phyloP scores from a whole-genome alignment of 2,329 filamentous ascomycete species.

The Ophiostoma piceae region DNA sequence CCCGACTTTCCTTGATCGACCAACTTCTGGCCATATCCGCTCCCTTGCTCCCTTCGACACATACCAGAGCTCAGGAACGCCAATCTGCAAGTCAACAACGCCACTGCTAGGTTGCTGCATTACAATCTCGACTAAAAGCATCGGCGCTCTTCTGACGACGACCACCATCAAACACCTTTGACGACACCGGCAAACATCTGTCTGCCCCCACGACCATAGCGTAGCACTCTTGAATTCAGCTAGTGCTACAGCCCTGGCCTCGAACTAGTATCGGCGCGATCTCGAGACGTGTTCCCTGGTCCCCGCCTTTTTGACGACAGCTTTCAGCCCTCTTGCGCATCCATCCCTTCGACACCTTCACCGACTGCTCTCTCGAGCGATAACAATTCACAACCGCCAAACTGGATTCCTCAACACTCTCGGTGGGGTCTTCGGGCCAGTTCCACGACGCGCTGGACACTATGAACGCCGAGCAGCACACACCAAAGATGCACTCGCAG shows the following conservation, averaged over 20 bases:
- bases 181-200: background rate
- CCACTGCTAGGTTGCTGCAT: background rate
- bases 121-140: background rate
- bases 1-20: conserved; percentile 6
- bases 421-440: conserved; percentile 47
- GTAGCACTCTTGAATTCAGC: background rate
- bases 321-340: background rate
- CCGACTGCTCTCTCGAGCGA: background rate
- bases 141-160: background rate
- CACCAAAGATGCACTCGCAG: conserved; percentile 18
- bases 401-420: conserved; percentile 50
- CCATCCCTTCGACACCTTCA: background rate
- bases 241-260: background rate
- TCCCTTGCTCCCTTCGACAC: conserved; percentile 1
- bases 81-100: background rate
- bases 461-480: conserved; percentile 45
- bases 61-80: background rate
- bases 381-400: conserved; percentile 18
- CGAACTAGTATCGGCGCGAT: background rate
- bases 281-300: background rate
- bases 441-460: conserved; percentile 48
- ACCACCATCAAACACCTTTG: background rate
- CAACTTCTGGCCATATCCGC: background rate
- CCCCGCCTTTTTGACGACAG: conserved; percentile 13
- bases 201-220: background rate